Evolutionary conservation across 2,329 filamentous ascomycete species (phyloP).

Genomic region (Cladosporium sp.): DNA sequence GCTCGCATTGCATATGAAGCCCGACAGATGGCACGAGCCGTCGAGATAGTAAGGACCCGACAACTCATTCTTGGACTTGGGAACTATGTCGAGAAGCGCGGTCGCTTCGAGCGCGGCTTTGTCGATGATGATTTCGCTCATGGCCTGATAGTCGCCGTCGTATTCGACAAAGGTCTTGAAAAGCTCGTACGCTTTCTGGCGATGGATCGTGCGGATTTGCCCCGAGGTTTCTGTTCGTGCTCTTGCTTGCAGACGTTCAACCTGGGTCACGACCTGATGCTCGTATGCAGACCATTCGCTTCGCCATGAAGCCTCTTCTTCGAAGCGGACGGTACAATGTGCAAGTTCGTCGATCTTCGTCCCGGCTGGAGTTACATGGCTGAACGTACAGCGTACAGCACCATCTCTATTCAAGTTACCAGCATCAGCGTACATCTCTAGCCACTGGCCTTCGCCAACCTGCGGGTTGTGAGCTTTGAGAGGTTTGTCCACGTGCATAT

Average conservation of each 20-base stretch:
- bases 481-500: constrained; percentile 25
- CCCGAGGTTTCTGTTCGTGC: constrained; percentile 17
- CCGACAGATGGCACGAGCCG: constrained; percentile 32
- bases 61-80: constrained; percentile 24
- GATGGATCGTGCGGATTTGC: constrained; percentile 18
- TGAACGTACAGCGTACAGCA: constrained; percentile 19
- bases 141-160: constrained; percentile 23
- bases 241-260: constrained; percentile 17
- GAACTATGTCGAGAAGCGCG: constrained; percentile 29
- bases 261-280: constrained; percentile 18
- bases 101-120: constrained; percentile 22
- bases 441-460: constrained; percentile 20
- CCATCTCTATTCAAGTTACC: neutral
- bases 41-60: constrained; percentile 37
- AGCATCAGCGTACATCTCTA: constrained; percentile 23
- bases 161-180: constrained; percentile 28
- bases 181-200: constrained; percentile 19
- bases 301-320: constrained; percentile 19
- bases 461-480: constrained; percentile 22
- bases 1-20: constrained; percentile 36
- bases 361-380: constrained; percentile 22
- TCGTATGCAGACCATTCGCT: constrained; percentile 19
- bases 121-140: constrained; percentile 26
- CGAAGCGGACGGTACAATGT: constrained; percentile 22
- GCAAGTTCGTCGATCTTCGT: constrained; percentile 23